Evolutionary conservation across 371 early-diverging fungal species (phyloP).

Genomic region (Lichtheimia ramosa): DNA sequence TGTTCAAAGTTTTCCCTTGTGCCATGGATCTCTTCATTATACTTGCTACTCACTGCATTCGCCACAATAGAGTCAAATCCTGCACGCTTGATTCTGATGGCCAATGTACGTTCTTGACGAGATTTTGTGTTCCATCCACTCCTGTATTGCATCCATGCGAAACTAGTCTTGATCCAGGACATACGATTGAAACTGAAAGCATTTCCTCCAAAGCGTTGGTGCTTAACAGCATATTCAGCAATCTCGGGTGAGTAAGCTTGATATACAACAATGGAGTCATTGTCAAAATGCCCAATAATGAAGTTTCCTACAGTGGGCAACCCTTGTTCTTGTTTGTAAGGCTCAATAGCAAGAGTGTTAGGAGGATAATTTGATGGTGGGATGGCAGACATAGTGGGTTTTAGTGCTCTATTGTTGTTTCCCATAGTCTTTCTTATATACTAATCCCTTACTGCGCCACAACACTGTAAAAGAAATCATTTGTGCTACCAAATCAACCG

Average conservation of each 20-base stretch:
- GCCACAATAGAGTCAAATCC: constrained; percentile 27
- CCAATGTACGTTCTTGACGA: constrained; percentile 37
- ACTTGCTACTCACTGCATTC: constrained; percentile 13
- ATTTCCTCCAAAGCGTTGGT: constrained; percentile 21
- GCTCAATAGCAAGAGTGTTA: constrained; percentile 6
- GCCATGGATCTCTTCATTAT: constrained; percentile 3
- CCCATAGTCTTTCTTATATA: neutral
- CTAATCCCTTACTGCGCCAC: too few relatives aligned
- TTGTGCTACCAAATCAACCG: too few relatives aligned
- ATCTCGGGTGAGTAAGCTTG: constrained; percentile 38
- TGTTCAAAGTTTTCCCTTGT: constrained; percentile 12
- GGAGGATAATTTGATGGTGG: neutral
- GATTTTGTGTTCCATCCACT: constrained; percentile 36
- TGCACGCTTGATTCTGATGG: constrained; percentile 24
- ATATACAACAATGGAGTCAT: constrained; percentile 35
- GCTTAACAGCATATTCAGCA: constrained; percentile 25
- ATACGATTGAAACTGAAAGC: constrained; percentile 32
- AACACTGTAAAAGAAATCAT: too few relatives aligned
- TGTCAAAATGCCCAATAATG: constrained; percentile 26
- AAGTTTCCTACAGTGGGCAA: constrained; percentile 12
- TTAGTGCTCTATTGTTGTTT: neutral
- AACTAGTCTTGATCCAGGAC: constrained; percentile 52
- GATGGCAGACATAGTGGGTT: too few relatives aligned
- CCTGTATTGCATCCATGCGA: constrained; percentile 51
- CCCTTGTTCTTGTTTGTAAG: constrained; percentile 2